Base-by-base conservation (phyloP, 140 eudicot species). In the Erigeron philadelphicus region DNA sequence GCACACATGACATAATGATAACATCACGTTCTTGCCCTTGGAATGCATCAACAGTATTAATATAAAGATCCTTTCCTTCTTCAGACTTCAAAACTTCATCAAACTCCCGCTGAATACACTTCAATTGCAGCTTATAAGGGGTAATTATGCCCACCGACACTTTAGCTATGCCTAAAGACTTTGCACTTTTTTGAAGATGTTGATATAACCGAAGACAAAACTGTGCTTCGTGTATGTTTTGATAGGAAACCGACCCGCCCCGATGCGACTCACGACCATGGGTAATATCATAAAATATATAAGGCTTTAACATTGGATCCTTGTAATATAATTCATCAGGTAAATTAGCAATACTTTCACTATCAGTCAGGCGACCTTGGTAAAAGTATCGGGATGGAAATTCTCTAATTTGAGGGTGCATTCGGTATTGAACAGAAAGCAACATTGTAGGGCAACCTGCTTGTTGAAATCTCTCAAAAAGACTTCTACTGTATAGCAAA, bases 21-120 rank as follows among this genome's bases (percentile, higher is more conserved):
- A 93, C 98, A 93, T 93, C 98, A 12, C 98, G 93, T 73, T 93
- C 98, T 76, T 93, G 98, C 47, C 98, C 98, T 80, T 88, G 98
- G 70, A 93, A 93, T 52, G 98, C 98, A 85, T 93, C 98, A 19
- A 93, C 98, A 0, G 96, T 93, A 69, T 93, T 93, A 1, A 93
- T 86, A 80, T 93, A 93, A n/a, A 93, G 78, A 72, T 89, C 96
- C 62, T 85, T 84, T 19, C 96, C 98, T 65, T 87, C 95, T 78
- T 93, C 98, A 0, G 98, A 86, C 61, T 83, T 93, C 64, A 93
- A 43, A 71, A 93, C 81, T 40, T 83, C 98, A 75, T 89, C 90
- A 75, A 93, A 93, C 78, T 93, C 98, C 43, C 93, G 81, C 54
- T 89, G 98, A 15, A 93, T 88, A 75, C 98, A 93, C 78, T 84